Conservation (phyloP, 139 green algal species). For the Tetradesmus obliquus region DNA sequence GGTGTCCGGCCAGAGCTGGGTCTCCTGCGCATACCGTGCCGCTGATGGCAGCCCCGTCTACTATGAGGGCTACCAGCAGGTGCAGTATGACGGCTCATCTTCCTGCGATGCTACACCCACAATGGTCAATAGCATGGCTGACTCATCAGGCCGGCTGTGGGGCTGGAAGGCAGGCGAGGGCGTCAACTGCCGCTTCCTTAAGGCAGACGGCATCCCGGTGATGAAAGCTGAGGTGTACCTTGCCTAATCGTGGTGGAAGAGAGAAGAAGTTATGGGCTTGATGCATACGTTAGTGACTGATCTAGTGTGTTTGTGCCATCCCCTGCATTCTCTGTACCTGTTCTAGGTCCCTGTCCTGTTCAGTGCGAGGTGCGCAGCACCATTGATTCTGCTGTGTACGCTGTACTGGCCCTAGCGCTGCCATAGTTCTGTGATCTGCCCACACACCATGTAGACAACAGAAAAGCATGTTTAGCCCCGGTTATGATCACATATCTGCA, state of each 20-base stretch:
- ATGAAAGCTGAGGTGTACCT: not conserved
- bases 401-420: not conserved
- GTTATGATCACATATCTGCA: not conserved
- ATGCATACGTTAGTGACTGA: not conserved
- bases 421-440: too few species aligned
- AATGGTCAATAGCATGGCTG: not conserved
- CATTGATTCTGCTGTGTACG: not conserved
- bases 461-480: not conserved
- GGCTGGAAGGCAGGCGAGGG: conserved; percentile 11
- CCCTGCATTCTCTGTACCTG: not conserved
- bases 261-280: not conserved
- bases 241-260: not conserved
- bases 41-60: not conserved
- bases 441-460: too few species aligned
- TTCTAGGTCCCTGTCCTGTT: not conserved
- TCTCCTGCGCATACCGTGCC: not conserved
- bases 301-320: not conserved
- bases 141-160: conserved; percentile 4
- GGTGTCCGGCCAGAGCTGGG: not conserved
- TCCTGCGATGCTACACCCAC: not conserved
- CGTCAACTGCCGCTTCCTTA: not conserved
- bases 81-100: not conserved
- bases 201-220: not conserved
- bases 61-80: not conserved
- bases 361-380: not conserved